A percentile compares a stretch with the other conserved stretches of the same genome.
Conservation (phyloP, 176 grass and related monocot species). For the Thinopyrum elongatum region DNA sequence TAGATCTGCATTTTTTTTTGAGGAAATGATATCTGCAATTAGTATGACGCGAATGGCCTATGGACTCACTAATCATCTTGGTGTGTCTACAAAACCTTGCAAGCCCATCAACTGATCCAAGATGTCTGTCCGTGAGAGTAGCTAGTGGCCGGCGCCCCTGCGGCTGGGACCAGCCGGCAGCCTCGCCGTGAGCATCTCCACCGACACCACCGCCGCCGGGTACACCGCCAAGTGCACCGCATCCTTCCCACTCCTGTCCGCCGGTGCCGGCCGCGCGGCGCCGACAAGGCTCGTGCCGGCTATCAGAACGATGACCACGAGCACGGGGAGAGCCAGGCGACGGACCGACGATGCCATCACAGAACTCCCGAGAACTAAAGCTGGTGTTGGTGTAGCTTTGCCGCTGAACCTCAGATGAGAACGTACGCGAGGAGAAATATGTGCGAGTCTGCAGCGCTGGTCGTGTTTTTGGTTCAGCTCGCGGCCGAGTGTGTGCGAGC, state of each 20-base stretch:
- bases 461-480: too few species aligned
- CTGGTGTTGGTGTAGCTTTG: neutral
- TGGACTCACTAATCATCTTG: neutral
- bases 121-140: neutral
- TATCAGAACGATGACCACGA: neutral
- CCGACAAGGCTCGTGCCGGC: neutral
- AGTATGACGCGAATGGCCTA: neutral
- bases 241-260: neutral
- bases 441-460: too few species aligned
- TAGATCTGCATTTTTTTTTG: neutral
- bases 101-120: neutral
- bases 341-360: constrained; percentile 3
- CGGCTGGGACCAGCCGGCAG: constrained; percentile 65
- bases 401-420: neutral
- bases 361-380: neutral
- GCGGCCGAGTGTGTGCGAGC: too few species aligned
- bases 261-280: neutral
- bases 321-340: neutral
- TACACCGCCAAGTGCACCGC: neutral
- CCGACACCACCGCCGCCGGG: constrained; percentile 1
- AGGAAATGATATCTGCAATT: neutral
- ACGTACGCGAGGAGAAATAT: too few species aligned
- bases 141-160: constrained; percentile 62
- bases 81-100: neutral
- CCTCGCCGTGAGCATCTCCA: constrained; percentile 56